Evolutionary conservation across 306 rosid genomes (phyloP).

Genomic region (Prunus davidiana): DNA sequence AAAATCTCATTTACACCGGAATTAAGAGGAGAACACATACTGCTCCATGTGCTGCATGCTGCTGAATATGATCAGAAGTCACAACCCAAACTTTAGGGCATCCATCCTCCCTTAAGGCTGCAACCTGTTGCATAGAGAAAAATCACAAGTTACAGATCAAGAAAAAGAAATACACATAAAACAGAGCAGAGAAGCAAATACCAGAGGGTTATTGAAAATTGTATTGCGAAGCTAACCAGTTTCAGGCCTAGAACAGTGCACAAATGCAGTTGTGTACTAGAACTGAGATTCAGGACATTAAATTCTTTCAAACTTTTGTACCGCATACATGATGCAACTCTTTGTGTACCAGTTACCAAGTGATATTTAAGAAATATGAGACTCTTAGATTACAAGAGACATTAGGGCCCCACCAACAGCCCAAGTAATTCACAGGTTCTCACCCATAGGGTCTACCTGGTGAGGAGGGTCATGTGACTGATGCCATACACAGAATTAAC

Average conservation of each 20-base stretch:
- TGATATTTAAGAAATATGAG: not conserved
- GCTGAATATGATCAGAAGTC: conserved; percentile 79
- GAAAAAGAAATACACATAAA: not conserved
- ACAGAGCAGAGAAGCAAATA: not conserved
- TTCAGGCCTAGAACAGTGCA: not conserved
- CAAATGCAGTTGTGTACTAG: not conserved
- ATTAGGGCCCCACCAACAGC: not conserved
- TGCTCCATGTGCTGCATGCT: conserved; percentile 80
- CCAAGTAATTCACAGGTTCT: not conserved
- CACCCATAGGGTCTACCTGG: not conserved
- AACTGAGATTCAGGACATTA: not conserved
- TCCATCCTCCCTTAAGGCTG: conserved; percentile 83
- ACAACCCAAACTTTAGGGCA: conserved; percentile 98
- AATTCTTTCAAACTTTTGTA: not conserved
- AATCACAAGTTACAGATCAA: conserved; percentile 6
- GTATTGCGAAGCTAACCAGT: not conserved
- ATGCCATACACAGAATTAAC: not conserved
- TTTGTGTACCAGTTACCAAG: not conserved
- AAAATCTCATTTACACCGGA: conserved; percentile 17
- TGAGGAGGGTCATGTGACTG: not conserved
- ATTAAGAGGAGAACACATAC: conserved; percentile 52
- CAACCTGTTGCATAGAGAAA: conserved; percentile 49
- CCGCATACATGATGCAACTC: not conserved
- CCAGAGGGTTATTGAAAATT: not conserved
- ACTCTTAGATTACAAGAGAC: not conserved